phyloP scores from a whole-genome alignment of 2,329 filamentous ascomycete species.

The Alternaria incomplexa region DNA sequence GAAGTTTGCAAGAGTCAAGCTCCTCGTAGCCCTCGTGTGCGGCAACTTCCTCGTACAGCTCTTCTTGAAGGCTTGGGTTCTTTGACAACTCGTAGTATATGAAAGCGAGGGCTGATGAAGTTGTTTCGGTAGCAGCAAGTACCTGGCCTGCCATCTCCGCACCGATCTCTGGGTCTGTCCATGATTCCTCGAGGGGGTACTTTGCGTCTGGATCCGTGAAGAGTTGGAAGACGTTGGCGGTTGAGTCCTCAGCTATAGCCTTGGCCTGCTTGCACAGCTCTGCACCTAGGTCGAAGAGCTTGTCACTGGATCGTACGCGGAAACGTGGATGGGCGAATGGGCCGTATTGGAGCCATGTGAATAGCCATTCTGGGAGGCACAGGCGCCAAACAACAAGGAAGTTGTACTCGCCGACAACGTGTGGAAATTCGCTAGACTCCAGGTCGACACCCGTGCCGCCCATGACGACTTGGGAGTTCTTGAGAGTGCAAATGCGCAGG shows the following conservation, averaged over 20 bases:
- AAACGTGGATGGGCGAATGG: constrained; percentile 23
- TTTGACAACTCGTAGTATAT: constrained; percentile 28
- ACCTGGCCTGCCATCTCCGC: constrained; percentile 30
- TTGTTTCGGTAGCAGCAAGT: constrained; percentile 28
- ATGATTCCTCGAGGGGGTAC: constrained; percentile 24
- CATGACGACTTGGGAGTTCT: constrained; percentile 28
- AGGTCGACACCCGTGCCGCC: constrained; percentile 23
- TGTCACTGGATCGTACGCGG: constrained; percentile 26
- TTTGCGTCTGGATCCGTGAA: constrained; percentile 22
- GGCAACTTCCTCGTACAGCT: constrained; percentile 15
- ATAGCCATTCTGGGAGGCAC: constrained; percentile 27
- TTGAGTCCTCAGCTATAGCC: neutral
- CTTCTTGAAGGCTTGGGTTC: constrained; percentile 21
- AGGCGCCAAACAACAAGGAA: constrained; percentile 29
- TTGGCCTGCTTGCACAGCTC: constrained; percentile 20
- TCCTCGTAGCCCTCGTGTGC: constrained; percentile 26
- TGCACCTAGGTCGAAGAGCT: constrained; percentile 23
- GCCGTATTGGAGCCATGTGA: constrained; percentile 21
- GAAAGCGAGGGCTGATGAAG: constrained; percentile 25
- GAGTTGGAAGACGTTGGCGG: constrained; percentile 18
- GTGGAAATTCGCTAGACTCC: constrained; percentile 19
- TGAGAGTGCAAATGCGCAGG: constrained; percentile 25
- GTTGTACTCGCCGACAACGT: constrained; percentile 27
- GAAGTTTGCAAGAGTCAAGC: constrained; percentile 15
- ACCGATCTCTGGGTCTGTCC: constrained; percentile 19